Evolutionary conservation across 2,329 filamentous ascomycete genomes (phyloP).

Genomic region (Fusarium proliferatum): DNA sequence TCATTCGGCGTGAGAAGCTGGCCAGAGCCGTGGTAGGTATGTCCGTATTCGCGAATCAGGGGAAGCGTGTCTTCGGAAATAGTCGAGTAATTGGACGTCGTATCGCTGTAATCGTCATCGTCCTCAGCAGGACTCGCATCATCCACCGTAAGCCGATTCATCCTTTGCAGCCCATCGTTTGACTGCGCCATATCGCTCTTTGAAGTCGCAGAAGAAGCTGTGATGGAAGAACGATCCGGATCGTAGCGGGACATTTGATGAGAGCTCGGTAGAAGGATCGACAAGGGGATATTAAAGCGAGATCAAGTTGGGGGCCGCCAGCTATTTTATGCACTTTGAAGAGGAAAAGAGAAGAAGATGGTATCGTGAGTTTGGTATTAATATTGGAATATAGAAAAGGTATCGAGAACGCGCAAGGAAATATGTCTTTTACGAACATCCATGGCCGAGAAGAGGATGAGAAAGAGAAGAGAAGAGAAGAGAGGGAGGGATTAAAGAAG

Average conservation of each 20-base stretch:
- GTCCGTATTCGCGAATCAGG: slow-evolving; percentile 50
- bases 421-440: slow-evolving; percentile 3
- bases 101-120: slow-evolving; percentile 44
- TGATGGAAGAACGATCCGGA: slow-evolving; percentile 11
- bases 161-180: slow-evolving; percentile 9
- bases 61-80: slow-evolving; percentile 50
- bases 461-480: background rate
- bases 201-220: slow-evolving; percentile 14
- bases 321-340: background rate
- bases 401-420: background rate
- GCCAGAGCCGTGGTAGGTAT: slow-evolving; percentile 53
- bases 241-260: slow-evolving; percentile 28
- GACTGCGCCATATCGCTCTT: slow-evolving; percentile 14
- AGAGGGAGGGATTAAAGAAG: background rate
- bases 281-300: slow-evolving; percentile 20
- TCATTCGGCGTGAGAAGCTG: slow-evolving; percentile 51
- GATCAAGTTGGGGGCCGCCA: background rate
- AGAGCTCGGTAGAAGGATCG: slow-evolving; percentile 13
- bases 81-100: slow-evolving; percentile 50
- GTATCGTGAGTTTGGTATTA: background rate
- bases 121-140: slow-evolving; percentile 35
- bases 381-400: background rate
- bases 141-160: slow-evolving; percentile 19
- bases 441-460: slow-evolving; percentile 16
- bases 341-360: background rate